These are phyloP conservation scores for Jacaranda mimosifolia DNA, from an alignment of 257 asterid genomes.

Conservation along the genomic window DNA sequence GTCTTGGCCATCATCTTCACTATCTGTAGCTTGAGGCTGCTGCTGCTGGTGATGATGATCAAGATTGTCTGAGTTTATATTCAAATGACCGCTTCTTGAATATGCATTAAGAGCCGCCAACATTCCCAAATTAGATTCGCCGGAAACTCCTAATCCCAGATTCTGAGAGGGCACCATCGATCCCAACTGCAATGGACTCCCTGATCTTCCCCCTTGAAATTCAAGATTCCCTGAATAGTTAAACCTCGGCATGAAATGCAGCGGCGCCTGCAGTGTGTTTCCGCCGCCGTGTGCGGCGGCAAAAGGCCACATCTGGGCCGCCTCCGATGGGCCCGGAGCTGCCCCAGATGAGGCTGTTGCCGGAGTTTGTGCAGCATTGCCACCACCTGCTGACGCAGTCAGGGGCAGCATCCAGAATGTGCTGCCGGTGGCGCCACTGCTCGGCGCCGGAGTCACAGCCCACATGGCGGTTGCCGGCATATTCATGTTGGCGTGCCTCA, in stretches of 20 bases:
- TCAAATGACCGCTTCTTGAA: slow-evolving; percentile 50
- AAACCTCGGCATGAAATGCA: slow-evolving; percentile 65
- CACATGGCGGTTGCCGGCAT: slow-evolving; percentile 64
- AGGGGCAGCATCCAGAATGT: slow-evolving; percentile 83
- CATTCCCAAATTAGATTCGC: slow-evolving; percentile 73
- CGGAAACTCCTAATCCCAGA: slow-evolving; percentile 62
- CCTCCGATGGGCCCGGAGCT: slow-evolving; percentile 43
- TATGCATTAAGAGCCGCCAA: slow-evolving; percentile 66
- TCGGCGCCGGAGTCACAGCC: slow-evolving; percentile 59
- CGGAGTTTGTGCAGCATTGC: neutral
- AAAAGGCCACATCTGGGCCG: slow-evolving; percentile 72
- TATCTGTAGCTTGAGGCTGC: slow-evolving; percentile 49
- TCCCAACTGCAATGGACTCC: slow-evolving; percentile 51
- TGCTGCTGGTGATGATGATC: slow-evolving; percentile 6
- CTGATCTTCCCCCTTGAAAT: slow-evolving; percentile 51
- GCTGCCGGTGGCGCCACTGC: slow-evolving; percentile 43
- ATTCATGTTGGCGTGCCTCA: slow-evolving; percentile 50
- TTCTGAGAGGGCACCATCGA: slow-evolving; percentile 62
- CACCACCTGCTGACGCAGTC: slow-evolving; percentile 29
- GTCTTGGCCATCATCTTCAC: slow-evolving; percentile 56
- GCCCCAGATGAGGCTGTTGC: slow-evolving; percentile 27
- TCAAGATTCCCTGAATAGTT: slow-evolving; percentile 60
- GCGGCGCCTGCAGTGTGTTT: slow-evolving; percentile 55
- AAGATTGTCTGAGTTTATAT: slow-evolving; percentile 43
- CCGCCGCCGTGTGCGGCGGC: slow-evolving; percentile 39